Evolutionary conservation across 202 grass and related monocot species (phyloP), one percentile per base, ranked within the genome.

Genomic region (Eragrostis tef): DNA sequence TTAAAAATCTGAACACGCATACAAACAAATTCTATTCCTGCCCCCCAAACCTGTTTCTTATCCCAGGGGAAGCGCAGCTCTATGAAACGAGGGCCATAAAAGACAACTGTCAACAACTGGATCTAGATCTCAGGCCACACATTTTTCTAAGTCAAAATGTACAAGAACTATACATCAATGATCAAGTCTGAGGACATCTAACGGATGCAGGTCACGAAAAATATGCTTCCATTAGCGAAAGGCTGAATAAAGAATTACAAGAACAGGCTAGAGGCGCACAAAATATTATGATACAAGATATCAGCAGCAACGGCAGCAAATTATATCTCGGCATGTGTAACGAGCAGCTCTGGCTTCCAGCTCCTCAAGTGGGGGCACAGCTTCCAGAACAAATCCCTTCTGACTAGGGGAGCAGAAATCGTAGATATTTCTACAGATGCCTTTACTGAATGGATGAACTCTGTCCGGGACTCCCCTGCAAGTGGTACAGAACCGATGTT

Each of bases 261-360:
- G 58, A 53, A 75, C 46, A 66, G 48, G 42, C 70, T 64, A 61
- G 34, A 76, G 42, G 66, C 73, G 24, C 82, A 80, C 34, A 90
- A 79, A 85, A 85, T 87, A 44, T 42, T 71, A 81, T 68, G 61
- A 71, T 54, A 74, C 67, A 51, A n/a, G 29, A 41, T 43, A 85
- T 96, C 88, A 96, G 88, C 89, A 96, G 78, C 96, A 96, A 66
- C 88, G 86, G 73, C 93, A 99, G 62, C 83, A 83, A 73, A 96
- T 73, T 67, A 94, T 74, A 45, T 95, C 96, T 27, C 74, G 51
- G 73, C 88, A 95, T 45, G 96, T 90, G 87, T 91, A 90, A 67
- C 90, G 83, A 85, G 79, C 83, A 79, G 80, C 89, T 82, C 87
- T 86, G 43, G 84, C 90, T 89, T 99, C 75, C 53, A 99, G 53